phyloP scores from a whole-genome alignment of 2,329 filamentous ascomycete species.

The Hymenoscyphus occultus region DNA sequence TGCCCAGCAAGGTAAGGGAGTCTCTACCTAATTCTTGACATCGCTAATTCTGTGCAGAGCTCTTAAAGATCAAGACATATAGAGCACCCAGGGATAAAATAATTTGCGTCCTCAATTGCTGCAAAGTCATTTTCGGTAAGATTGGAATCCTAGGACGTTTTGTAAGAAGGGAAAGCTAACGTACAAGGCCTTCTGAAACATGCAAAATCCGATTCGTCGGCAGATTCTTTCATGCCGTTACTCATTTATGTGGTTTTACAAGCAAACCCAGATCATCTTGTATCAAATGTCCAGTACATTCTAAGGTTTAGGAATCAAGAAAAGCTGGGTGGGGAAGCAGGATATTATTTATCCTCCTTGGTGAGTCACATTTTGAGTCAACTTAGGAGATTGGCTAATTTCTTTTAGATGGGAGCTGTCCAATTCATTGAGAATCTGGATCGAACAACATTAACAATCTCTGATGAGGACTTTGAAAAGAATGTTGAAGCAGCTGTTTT shows the following conservation, averaged over 20 bases:
- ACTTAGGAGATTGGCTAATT: constrained; percentile 15
- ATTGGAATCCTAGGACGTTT: constrained; percentile 5
- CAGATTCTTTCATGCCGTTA: constrained; percentile 91
- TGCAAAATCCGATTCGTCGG: constrained; percentile 88
- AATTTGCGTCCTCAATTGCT: constrained; percentile 96
- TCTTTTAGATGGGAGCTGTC: constrained; percentile 79
- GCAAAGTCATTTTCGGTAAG: constrained; percentile 96
- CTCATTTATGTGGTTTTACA: constrained; percentile 95
- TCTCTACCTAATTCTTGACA: not conserved
- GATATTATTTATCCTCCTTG: constrained; percentile 94
- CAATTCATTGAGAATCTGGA: constrained; percentile 97
- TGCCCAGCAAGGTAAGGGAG: constrained; percentile 71
- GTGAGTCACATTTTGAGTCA: constrained; percentile 46
- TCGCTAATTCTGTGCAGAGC: constrained; percentile 53
- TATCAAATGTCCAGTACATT: constrained; percentile 98
- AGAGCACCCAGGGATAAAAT: constrained; percentile 97
- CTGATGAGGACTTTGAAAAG: constrained; percentile 90
- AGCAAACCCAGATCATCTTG: constrained; percentile 90
- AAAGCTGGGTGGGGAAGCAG: constrained; percentile 94
- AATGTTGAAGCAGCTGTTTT: constrained; percentile 97
- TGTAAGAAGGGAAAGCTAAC: constrained; percentile 22
- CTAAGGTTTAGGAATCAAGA: constrained; percentile 95
- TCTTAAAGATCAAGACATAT: constrained; percentile 95
- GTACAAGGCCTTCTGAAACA: constrained; percentile 76
- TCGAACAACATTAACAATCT: constrained; percentile 86